A percentile compares a stretch with the other conserved stretches of the same genome.
phyloP scores from a whole-genome alignment of 371 early-diverging fungal genomes.

The Chytridium lagenaria region DNA sequence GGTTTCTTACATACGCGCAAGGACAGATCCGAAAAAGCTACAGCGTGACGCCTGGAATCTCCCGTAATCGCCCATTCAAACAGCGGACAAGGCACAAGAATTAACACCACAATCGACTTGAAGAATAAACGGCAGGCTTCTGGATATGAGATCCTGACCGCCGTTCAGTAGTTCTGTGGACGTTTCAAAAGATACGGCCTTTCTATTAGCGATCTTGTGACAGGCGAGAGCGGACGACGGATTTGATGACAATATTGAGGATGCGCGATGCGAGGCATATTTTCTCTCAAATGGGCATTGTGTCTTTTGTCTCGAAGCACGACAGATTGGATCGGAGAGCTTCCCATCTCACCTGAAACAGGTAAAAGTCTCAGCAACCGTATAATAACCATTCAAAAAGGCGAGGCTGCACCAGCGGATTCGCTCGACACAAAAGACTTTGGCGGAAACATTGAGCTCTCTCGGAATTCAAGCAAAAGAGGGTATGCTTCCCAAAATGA shows the following conservation, averaged over 20 bases:
- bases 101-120: slow-evolving; percentile 5
- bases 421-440: slow-evolving; percentile 31
- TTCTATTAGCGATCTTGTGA: slow-evolving; percentile 17
- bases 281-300: slow-evolving; percentile 16
- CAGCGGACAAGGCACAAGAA: background rate
- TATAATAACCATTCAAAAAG: background rate
- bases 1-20: background rate
- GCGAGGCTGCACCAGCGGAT: background rate
- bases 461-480: slow-evolving; percentile 45
- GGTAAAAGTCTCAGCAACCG: slow-evolving; percentile 1
- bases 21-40: slow-evolving; percentile 4
- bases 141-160: background rate
- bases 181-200: background rate
- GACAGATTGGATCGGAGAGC: background rate
- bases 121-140: background rate
- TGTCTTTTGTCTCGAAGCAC: background rate
- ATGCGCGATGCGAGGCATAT: slow-evolving; percentile 11
- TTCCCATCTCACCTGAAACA: slow-evolving; percentile 1
- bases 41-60: background rate
- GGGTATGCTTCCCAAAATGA: slow-evolving; percentile 29
- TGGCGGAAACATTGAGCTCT: slow-evolving; percentile 50
- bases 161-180: background rate
- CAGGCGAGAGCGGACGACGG: slow-evolving; percentile 19
- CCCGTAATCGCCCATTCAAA: slow-evolving; percentile 3
- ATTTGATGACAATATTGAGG: slow-evolving; percentile 19